Evolutionary conservation across 805 yeast genomes (phyloP).

Genomic region (Yarrowia deformans): DNA sequence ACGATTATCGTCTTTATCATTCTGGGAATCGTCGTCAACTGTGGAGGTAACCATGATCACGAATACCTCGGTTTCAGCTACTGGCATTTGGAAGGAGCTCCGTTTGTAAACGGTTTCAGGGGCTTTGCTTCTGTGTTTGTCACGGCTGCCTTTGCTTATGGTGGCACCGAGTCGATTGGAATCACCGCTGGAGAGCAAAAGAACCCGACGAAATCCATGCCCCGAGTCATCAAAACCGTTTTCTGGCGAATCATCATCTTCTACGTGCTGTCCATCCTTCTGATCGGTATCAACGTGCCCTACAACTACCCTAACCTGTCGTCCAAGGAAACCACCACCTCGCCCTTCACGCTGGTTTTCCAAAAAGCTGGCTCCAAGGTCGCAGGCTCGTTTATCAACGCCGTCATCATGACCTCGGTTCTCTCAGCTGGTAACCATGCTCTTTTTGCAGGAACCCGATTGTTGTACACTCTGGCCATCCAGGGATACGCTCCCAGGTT

Average conservation of each 20-base stretch:
- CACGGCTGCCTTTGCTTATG: constrained; percentile 64
- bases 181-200: constrained; percentile 67
- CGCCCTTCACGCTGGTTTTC: constrained; percentile 57
- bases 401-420: constrained; percentile 67
- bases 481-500: constrained; percentile 66
- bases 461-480: constrained; percentile 64
- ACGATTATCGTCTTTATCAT: constrained; percentile 70
- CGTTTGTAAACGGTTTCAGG: constrained; percentile 50
- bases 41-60: constrained; percentile 61
- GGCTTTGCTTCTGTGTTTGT: constrained; percentile 62
- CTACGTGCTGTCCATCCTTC: constrained; percentile 61
- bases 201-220: constrained; percentile 65
- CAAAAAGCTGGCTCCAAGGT: constrained; percentile 55
- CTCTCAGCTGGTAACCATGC: constrained; percentile 72
- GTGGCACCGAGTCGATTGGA: constrained; percentile 66
- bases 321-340: constrained; percentile 54
- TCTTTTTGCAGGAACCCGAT: constrained; percentile 68
- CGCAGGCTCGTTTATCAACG: constrained; percentile 62
- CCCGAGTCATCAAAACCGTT: constrained; percentile 63
- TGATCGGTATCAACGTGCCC: constrained; percentile 67
- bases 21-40: constrained; percentile 63
- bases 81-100: constrained; percentile 62
- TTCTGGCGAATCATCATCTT: constrained; percentile 62
- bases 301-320: constrained; percentile 58
- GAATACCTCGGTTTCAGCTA: constrained; percentile 61